These are phyloP conservation scores for Penicillium mononematosum DNA, from an alignment of 495 filamentous ascomycete genomes.

Conservation along the genomic window DNA sequence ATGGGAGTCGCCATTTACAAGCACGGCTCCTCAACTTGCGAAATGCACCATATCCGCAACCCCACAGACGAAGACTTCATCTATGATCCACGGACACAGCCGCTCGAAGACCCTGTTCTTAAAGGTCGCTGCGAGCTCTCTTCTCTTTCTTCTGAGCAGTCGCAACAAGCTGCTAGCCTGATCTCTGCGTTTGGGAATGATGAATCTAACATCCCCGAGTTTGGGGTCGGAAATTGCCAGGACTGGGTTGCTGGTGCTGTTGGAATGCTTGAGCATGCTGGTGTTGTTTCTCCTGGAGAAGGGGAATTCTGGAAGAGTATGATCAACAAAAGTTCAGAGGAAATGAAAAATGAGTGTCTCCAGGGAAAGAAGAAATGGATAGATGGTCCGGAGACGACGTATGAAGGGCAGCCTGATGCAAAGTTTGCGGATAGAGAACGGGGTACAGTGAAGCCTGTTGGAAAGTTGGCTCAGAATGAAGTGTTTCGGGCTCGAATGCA, in stretches of 20 bases:
- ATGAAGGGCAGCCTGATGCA: constrained; percentile 2
- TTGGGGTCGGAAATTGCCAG: neutral
- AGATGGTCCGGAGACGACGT: constrained; percentile 1
- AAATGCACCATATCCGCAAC: neutral
- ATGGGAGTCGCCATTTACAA: neutral
- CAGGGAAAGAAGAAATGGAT: neutral
- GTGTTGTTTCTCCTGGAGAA: neutral
- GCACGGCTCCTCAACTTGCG: neutral
- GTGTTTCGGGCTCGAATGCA: neutral
- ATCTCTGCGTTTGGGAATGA: neutral
- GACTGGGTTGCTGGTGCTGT: constrained; percentile 1
- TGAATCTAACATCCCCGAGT: neutral
- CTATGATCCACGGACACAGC: neutral
- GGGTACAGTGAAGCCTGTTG: neutral
- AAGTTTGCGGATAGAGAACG: neutral
- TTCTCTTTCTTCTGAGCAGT: neutral
- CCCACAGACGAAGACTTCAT: neutral
- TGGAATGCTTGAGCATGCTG: neutral
- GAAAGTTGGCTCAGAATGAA: constrained; percentile 1
- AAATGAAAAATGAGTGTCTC: neutral
- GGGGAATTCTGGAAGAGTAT: constrained; percentile 1
- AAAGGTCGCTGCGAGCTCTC: neutral
- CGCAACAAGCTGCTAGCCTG: neutral
- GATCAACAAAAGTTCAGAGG: neutral
- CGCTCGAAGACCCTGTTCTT: neutral